These are phyloP conservation scores for Cladophialophora immunda DNA, from an alignment of 2,329 filamentous ascomycete species.

Conservation along the genomic window DNA sequence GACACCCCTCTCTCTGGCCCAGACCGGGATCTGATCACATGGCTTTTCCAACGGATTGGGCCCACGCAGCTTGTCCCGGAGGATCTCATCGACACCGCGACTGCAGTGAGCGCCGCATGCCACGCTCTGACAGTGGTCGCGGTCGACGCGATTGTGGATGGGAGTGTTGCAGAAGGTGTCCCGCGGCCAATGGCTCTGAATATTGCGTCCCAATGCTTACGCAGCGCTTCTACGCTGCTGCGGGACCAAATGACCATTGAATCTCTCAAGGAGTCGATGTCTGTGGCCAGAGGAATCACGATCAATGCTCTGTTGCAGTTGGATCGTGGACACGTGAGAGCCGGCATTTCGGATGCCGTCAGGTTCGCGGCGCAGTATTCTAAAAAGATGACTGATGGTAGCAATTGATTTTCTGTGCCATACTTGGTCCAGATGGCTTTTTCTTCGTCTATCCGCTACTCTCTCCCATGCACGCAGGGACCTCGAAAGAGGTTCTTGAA, in stretches of 20 bases:
- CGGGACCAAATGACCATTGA: conserved; percentile 41
- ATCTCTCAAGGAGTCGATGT: conserved; percentile 59
- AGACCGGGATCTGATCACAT: conserved; percentile 1
- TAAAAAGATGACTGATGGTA: neutral
- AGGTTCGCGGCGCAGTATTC: conserved; percentile 17
- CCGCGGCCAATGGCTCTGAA: conserved; percentile 57
- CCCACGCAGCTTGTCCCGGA: conserved; percentile 56
- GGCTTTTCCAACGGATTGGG: conserved; percentile 6
- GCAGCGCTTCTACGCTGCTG: conserved; percentile 39
- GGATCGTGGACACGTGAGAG: conserved; percentile 48
- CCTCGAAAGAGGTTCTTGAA: neutral
- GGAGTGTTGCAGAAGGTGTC: conserved; percentile 62
- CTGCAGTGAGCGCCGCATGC: conserved; percentile 59
- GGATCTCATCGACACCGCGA: conserved; percentile 64
- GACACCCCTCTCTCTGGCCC: conserved; percentile 55
- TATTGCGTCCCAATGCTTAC: conserved; percentile 59
- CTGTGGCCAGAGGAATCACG: conserved; percentile 61
- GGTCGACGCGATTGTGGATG: conserved; percentile 60
- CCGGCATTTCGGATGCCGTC: conserved; percentile 22
- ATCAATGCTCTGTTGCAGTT: conserved; percentile 59
- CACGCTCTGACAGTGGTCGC: conserved; percentile 40
- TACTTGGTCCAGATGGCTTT: neutral
- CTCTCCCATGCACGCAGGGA: neutral
- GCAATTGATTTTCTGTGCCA: neutral
- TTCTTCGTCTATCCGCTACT: neutral